Conservation (phyloP, 768 basidiomycete species). For the Fibroporia radiculosa region DNA sequence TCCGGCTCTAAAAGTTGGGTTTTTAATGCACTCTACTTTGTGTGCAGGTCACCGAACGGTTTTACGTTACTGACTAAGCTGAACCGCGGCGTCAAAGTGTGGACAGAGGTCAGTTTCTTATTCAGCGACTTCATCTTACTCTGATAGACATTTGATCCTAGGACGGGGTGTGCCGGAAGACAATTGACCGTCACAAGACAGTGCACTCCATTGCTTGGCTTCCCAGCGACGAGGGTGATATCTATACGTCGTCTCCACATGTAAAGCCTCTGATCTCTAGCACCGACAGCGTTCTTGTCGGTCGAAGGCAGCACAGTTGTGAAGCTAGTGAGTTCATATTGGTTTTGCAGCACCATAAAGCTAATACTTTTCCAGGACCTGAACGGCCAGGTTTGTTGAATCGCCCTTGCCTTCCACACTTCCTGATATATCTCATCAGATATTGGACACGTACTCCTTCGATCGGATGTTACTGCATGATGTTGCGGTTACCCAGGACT, state of each 20-base stretch:
- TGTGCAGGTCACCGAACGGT: constrained; percentile 62
- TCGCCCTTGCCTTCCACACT: not conserved
- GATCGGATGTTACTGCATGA: constrained; percentile 60
- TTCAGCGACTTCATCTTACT: not conserved
- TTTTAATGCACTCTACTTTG: not conserved
- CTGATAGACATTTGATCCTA: constrained; percentile 16
- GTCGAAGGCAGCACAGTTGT: constrained; percentile 57
- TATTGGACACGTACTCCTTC: constrained; percentile 51
- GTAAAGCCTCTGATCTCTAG: not conserved
- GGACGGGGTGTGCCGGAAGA: constrained; percentile 64
- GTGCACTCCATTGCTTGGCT: constrained; percentile 67
- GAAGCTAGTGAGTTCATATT: constrained; percentile 39
- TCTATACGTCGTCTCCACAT: not conserved
- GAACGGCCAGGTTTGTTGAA: constrained; percentile 42
- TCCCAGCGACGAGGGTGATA: constrained; percentile 49
- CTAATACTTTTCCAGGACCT: constrained; percentile 36
- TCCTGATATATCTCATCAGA: constrained; percentile 20
- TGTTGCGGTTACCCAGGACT: constrained; percentile 63
- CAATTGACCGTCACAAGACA: constrained; percentile 46
- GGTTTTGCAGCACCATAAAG: not conserved
- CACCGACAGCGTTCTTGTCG: constrained; percentile 51
- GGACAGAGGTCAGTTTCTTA: constrained; percentile 50
- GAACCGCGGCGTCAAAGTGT: constrained; percentile 57
- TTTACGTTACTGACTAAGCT: constrained; percentile 58
- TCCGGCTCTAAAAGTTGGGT: no score